phyloP scores from a whole-genome alignment of 1,284 basidiomycete genomes.

The Ustilago vetiveriae region DNA sequence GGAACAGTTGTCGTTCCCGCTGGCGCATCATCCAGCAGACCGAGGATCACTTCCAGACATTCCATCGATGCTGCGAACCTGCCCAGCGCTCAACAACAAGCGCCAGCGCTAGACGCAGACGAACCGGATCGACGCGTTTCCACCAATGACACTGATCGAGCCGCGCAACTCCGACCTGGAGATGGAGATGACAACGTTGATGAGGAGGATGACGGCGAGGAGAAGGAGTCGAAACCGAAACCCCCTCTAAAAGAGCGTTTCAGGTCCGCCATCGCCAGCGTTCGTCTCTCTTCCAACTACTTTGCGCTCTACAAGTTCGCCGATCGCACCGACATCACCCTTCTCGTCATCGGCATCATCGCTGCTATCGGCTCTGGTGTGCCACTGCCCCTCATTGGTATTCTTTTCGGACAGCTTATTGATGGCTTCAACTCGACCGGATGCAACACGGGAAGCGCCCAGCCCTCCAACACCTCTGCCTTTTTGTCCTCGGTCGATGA shows the following conservation, averaged over 20 bases:
- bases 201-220: constrained; percentile 6
- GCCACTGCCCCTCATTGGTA: constrained; percentile 58
- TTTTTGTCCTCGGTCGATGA: constrained; percentile 48
- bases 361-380: constrained; percentile 57
- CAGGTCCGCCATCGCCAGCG: constrained; percentile 9
- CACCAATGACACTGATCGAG: no score
- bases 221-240: constrained; percentile 4
- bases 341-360: constrained; percentile 47
- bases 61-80: constrained; percentile 17
- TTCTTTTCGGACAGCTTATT: constrained; percentile 59
- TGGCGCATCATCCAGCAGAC: background rate
- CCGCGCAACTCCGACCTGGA: no score
- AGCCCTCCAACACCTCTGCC: constrained; percentile 24
- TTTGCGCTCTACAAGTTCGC: constrained; percentile 39
- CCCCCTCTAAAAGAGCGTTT: constrained; percentile 7
- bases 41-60: background rate
- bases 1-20: background rate
- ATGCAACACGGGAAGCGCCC: constrained; percentile 17
- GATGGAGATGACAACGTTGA: background rate
- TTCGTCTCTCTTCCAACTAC: constrained; percentile 48
- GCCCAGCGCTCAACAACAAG: constrained; percentile 2
- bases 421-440: constrained; percentile 54
- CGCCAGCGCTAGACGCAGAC: background rate
- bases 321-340: constrained; percentile 33
- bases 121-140: background rate